These are phyloP conservation scores for Phytophthora uliginosa DNA, from an alignment of 352 stramenopile genomes.

Conservation along the genomic window DNA sequence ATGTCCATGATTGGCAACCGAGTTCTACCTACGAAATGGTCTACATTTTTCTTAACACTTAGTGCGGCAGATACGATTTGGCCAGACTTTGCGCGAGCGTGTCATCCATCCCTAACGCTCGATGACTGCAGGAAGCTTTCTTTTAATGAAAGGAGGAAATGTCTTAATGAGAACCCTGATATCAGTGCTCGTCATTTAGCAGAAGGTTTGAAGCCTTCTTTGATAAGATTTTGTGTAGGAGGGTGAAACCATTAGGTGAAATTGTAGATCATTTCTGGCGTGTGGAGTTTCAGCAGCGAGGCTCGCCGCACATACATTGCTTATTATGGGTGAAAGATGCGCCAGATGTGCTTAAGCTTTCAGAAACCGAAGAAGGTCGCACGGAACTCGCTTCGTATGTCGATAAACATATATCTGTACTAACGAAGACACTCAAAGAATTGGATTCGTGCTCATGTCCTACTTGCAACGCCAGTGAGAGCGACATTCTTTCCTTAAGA, in stretches of 20 bases:
- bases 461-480: background rate
- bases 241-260: slow-evolving; percentile 20
- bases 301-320: slow-evolving; percentile 32
- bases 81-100: background rate
- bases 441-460: slow-evolving; percentile 4
- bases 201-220: slow-evolving; percentile 33
- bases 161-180: slow-evolving; percentile 30
- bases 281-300: background rate
- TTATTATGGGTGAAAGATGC: slow-evolving; percentile 36
- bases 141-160: background rate
- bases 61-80: too few species aligned
- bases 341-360: slow-evolving; percentile 24
- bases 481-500: too few species aligned
- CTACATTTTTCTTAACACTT: too few species aligned
- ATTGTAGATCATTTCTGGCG: slow-evolving; percentile 33
- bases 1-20: too few species aligned
- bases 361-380: slow-evolving; percentile 14
- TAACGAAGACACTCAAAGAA: background rate
- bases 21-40: too few species aligned
- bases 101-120: slow-evolving; percentile 16
- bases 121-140: slow-evolving; percentile 1
- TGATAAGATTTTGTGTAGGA: slow-evolving; percentile 8
- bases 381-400: slow-evolving; percentile 10
- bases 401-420: slow-evolving; percentile 16
- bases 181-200: slow-evolving; percentile 31